Base-by-base conservation (phyloP, 129 eudicot genomes). In the Silybum marianum region DNA sequence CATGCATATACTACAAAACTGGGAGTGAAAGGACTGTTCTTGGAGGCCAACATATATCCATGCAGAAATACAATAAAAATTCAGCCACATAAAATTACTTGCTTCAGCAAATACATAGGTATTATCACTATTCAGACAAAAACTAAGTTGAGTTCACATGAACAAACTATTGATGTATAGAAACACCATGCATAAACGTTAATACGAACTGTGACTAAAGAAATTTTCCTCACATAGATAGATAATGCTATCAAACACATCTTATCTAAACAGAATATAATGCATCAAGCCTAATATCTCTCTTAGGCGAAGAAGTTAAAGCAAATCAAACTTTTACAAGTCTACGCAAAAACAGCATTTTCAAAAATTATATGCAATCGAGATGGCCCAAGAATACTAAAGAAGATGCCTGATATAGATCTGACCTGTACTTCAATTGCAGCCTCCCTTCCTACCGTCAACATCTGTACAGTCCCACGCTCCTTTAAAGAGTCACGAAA, bases 371-470 rank as follows among this genome's bases (percentile, higher is more conserved):
- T 62, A 72, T 26, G 16, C 6, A 38, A 23, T 48, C 24, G 11
- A 69, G 30, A 32, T 26, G 13, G 18, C 13, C 60, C 73, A 40
- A 32, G n/a, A 79, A 32, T 21, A 51, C 60, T 54, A 70, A 46
- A 54, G 36, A 71, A 71, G 58, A 60, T 40, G 69, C 40, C 40
- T 54, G 74, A 71, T 60, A 30, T 25, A 11, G 7, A 77, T 78
- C 75, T 62, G 26, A 92, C 98, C 99, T 96, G 98, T 82, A 96
- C 91, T 85, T 96, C 99, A 80, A 96, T 86, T 34, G 99, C 98
- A 86, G 99, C 97, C 85, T 96, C 99, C 79, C 99, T 86, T 25
- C 99, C 97, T 51, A 96, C 89, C 28, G 98, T 96, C 90, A 96
- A 82, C 97, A 93, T 91, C 81, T 93, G 97, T 72, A 96, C 90